Conservation (phyloP, 2,329 filamentous ascomycete species). For the Nigrospora oryzae region DNA sequence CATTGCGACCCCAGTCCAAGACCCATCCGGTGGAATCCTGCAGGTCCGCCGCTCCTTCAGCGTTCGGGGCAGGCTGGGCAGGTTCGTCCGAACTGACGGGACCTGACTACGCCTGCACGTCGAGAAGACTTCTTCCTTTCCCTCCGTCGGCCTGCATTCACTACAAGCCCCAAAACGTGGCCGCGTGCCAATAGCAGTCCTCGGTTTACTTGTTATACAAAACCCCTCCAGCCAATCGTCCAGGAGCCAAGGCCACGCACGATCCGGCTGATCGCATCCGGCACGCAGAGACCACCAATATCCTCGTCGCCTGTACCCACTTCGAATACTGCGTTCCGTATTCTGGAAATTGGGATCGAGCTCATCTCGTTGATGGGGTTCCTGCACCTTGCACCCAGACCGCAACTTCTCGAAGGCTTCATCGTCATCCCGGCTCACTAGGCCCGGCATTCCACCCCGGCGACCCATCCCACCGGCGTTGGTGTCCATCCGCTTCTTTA, state of each 20-base stretch:
- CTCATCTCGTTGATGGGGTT: background rate
- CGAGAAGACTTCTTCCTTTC: background rate
- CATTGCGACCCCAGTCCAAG: too few relatives aligned
- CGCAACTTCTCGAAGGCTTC: background rate
- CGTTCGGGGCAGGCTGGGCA: background rate
- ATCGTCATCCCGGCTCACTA: background rate
- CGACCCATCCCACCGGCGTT: background rate
- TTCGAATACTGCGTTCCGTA: constrained; percentile 1
- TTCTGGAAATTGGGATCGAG: constrained; percentile 3
- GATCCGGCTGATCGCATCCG: background rate
- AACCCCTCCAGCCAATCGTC: background rate
- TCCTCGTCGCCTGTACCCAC: background rate
- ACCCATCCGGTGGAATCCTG: background rate
- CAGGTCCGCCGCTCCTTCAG: background rate
- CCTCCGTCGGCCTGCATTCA: background rate
- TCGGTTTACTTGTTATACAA: background rate
- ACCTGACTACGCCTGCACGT: background rate
- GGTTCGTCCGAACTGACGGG: background rate
- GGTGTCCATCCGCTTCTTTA: background rate
- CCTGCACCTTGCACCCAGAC: background rate
- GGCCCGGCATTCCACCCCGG: too few relatives aligned
- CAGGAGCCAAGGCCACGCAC: background rate
- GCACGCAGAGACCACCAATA: background rate
- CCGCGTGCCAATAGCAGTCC: background rate
- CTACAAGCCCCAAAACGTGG: constrained; percentile 1